Base-by-base conservation (phyloP, 306 rosid species). In the Vigna radiata region DNA sequence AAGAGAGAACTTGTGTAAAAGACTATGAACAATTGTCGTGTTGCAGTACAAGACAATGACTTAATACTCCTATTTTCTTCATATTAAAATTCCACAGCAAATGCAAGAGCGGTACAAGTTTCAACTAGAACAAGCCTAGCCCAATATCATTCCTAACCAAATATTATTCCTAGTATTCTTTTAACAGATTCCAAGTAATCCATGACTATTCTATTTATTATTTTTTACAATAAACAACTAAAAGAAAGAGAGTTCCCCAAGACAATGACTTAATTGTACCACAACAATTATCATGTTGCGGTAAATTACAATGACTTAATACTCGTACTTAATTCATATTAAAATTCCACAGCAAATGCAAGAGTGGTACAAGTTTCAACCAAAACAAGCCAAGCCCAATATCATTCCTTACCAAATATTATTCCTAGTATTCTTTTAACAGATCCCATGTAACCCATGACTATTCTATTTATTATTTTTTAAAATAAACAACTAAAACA, bases 11-110 rank as follows among this genome's bases (percentile, higher is more conserved):
- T 10, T 55, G 27, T 44, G 46, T 31, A 29, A 7, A 55, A 52
- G 46, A 65, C 15, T 17, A 43, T 12, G 68, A 72, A 72, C 17
- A 62, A 50, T 47, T 72, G 27, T 15, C 8, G 29, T 54, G 23
- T 47, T 56, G 39, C 67, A 1, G 4, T 29, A 29, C 33, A 75
- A 29, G 43, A 66, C 46, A 50, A 7, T 77, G 18, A 7, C 69
- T 19, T 18, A 54, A 77, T 36, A 52, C 63, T 64, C 55, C 54
- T 33, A 19, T 8, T 14, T n/a, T 15, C 7, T 29, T 62, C 31
- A 78, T 47, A 70, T 69, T 69, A 68, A 46, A 59, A 59, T 70
- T 29, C 67, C 11, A 41, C 9, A 25, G 23, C 73, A 65, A 10
- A 52, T 53, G 9, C 44, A 37, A 21, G 31, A 53, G 18, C 8